Base-by-base conservation (phyloP, 148 eudicot genomes). In the Suaeda aralocaspica region DNA sequence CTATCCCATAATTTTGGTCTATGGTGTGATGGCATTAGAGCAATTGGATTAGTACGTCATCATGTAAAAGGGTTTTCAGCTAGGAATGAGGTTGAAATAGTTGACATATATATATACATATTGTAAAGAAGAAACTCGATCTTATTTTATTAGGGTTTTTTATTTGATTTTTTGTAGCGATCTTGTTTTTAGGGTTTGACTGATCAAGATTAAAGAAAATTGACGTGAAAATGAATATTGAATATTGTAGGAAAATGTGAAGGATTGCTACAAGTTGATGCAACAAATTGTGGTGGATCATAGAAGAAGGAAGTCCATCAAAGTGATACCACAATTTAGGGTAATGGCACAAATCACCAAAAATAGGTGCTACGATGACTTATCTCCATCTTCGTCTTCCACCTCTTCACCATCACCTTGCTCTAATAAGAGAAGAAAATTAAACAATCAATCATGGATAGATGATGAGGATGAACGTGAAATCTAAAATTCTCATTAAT, bases 401-500 rank as follows among this genome's bases (percentile, higher is more conserved):
- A 34, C 79, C 11, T 72, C 82, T 6, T 72, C 85, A 45, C 46
- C 73, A 45, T 59, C 68, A 29, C 74, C 77, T 24, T 73, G 31
- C 48, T 44, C 30, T 64, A 57, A 22, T 62, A 91, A 90, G 75
- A 88, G 90, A 81, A 86, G 96, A 73, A 89, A 68, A 85, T 67
- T 92, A 76, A 81, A 78, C 70, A 80, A 63, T 69, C 71, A 61
- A 72, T 72, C 81, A 70, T 88, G 91, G 91, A 66, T 71, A 74
- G 89, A 85, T 82, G 87, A 92, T 78, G 89, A 85, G 81, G 87
- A 92, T 78, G 88, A 89, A 68, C 50, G 21, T 66, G 48, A 69
- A 52, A 57, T 80, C 83, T 65, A 72, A 34, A 83, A 75, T 82
- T 87, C 86, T 75, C 83, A 74, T 29, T 75, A 70, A 78, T 71